A percentile compares a stretch with the other conserved stretches of the same genome.
Evolutionary conservation across 306 rosid species (phyloP).

Genomic region (Neltuma alba): DNA sequence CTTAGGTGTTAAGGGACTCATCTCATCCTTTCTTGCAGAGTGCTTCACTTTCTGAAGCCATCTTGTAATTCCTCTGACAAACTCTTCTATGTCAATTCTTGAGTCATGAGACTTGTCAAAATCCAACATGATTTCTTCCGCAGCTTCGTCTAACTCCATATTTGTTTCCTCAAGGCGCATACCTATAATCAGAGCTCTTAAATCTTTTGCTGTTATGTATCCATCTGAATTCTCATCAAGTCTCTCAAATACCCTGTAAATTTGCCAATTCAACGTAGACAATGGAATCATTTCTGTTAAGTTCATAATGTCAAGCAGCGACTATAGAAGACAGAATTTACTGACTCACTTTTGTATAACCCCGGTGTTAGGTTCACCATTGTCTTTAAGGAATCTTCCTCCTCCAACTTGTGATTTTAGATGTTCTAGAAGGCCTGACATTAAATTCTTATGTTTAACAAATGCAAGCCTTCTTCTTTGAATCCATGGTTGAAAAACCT

Average conservation of each 20-base stretch:
- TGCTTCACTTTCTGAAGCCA: slow-evolving; percentile 43
- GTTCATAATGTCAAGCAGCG: background rate
- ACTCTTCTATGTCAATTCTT: slow-evolving; percentile 38
- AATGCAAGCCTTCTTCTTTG: slow-evolving; percentile 48
- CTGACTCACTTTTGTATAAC: slow-evolving; percentile 41
- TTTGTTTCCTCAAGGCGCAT: slow-evolving; percentile 43
- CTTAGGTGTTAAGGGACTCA: slow-evolving; percentile 20
- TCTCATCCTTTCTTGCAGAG: slow-evolving; percentile 13
- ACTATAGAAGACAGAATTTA: background rate
- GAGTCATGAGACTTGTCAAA: slow-evolving; percentile 34
- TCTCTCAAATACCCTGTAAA: slow-evolving; percentile 43
- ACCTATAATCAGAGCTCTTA: slow-evolving; percentile 43
- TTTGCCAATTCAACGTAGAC: background rate
- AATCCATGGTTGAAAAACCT: slow-evolving; percentile 53
- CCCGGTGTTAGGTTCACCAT: slow-evolving; percentile 45
- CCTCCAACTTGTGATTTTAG: slow-evolving; percentile 35
- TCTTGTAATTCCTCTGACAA: slow-evolving; percentile 42
- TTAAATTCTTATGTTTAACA: slow-evolving; percentile 49
- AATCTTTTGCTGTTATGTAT: slow-evolving; percentile 31
- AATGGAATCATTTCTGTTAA: background rate
- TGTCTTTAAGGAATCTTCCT: slow-evolving; percentile 37
- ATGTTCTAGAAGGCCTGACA: slow-evolving; percentile 45
- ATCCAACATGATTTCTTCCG: slow-evolving; percentile 36
- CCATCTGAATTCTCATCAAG: slow-evolving; percentile 40
- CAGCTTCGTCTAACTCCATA: slow-evolving; percentile 29